These are phyloP conservation scores for Aspergillus sp. DNA, from an alignment of 2,329 filamentous ascomycete genomes.

Conservation along the genomic window DNA sequence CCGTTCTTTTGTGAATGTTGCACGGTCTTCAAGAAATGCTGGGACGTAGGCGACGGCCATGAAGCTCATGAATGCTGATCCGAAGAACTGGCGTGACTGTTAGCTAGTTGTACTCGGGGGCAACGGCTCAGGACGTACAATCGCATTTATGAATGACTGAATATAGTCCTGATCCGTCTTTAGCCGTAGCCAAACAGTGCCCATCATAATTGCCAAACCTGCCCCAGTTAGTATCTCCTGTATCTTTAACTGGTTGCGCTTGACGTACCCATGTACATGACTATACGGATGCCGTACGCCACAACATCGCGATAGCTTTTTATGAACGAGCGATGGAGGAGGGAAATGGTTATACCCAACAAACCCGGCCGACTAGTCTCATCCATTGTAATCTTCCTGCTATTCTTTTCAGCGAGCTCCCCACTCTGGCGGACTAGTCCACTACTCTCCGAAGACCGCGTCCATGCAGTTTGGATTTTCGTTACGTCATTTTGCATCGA, in stretches of 20 bases:
- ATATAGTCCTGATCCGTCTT: constrained; percentile 69
- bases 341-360: constrained; percentile 57
- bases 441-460: constrained; percentile 43
- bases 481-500: constrained; percentile 52
- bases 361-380: constrained; percentile 42
- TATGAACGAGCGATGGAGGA: constrained; percentile 76
- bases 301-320: constrained; percentile 83
- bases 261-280: constrained; percentile 68
- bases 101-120: not conserved
- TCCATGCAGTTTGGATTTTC: constrained; percentile 58
- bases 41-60: constrained; percentile 86
- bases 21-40: constrained; percentile 75
- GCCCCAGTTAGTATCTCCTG: not conserved
- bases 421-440: constrained; percentile 24
- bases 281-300: constrained; percentile 77
- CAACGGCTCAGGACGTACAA: constrained; percentile 46
- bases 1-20: constrained; percentile 72
- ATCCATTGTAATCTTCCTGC: constrained; percentile 15
- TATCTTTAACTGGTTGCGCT: not conserved
- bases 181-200: constrained; percentile 80
- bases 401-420: constrained; percentile 27
- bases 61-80: constrained; percentile 74
- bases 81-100: constrained; percentile 56
- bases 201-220: constrained; percentile 79
- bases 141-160: constrained; percentile 78